Percentiles rank a stretch among this genome's conserved stretches.
Conservation (phyloP, 129 eudicot species). For the Sambucus nigra region DNA sequence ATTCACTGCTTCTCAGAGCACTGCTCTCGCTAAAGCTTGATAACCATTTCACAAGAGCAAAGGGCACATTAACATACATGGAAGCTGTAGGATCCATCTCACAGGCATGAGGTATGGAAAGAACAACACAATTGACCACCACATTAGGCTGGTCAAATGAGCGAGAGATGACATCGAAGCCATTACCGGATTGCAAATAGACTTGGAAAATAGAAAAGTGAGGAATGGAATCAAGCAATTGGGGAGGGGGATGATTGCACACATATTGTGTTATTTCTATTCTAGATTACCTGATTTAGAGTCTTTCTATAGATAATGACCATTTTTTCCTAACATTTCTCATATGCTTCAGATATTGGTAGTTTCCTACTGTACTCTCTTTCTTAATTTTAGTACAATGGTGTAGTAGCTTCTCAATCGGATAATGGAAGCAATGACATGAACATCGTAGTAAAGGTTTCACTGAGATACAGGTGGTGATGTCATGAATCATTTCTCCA, state of each 20-base stretch:
- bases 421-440: too few relatives aligned
- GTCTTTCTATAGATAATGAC: too few relatives aligned
- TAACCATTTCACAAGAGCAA: constrained; percentile 70
- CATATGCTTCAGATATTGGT: too few relatives aligned
- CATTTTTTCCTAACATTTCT: too few relatives aligned
- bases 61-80: constrained; percentile 67
- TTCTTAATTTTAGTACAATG: too few relatives aligned
- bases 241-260: constrained; percentile 48
- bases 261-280: too few relatives aligned
- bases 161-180: constrained; percentile 45
- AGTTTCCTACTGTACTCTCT: too few relatives aligned
- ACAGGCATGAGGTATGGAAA: constrained; percentile 67
- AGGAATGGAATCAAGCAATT: constrained; percentile 38
- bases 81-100: constrained; percentile 69
- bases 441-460: too few relatives aligned
- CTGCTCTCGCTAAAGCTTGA: constrained; percentile 34
- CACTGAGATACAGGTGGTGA: too few relatives aligned
- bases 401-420: too few relatives aligned
- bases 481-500: too few relatives aligned
- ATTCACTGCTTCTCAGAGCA: constrained; percentile 65
- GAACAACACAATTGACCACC: constrained; percentile 85
- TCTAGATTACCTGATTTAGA: too few relatives aligned
- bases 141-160: constrained; percentile 86
- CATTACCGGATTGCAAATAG: constrained; percentile 53
- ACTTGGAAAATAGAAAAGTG: constrained; percentile 47